Percentiles rank a stretch among this genome's conserved stretches.
Evolutionary conservation across 1,139 yeast species (phyloP).

Genomic region (Debaryomyces fabryi): DNA sequence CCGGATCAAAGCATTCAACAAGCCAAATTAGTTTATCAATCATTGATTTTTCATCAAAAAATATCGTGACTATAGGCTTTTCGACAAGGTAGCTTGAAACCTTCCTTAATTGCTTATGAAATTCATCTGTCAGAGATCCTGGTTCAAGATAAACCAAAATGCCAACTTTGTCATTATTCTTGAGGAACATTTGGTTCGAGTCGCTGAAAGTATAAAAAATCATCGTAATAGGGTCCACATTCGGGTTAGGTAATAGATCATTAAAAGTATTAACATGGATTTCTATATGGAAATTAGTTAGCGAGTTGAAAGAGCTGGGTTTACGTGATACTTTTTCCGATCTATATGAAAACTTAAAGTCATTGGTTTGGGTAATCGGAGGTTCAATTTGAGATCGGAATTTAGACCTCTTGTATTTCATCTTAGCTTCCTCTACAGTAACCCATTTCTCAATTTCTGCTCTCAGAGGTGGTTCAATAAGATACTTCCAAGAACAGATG

Average conservation of each 20-base stretch:
- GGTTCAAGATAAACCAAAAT: slow-evolving; percentile 15
- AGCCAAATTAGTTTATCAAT: slow-evolving; percentile 55
- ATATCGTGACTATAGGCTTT: slow-evolving; percentile 26
- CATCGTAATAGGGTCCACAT: slow-evolving; percentile 55
- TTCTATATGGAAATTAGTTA: slow-evolving; percentile 66
- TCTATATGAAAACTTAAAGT: slow-evolving; percentile 37
- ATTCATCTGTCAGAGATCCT: slow-evolving; percentile 9
- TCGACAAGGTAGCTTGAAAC: slow-evolving; percentile 1
- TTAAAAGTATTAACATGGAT: slow-evolving; percentile 60
- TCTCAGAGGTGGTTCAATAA: slow-evolving; percentile 34
- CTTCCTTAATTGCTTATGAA: slow-evolving; percentile 10
- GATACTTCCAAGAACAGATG: slow-evolving; percentile 31
- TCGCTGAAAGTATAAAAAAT: slow-evolving; percentile 67
- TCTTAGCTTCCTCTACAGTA: slow-evolving; percentile 17
- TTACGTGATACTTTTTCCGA: slow-evolving; percentile 37
- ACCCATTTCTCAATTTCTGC: slow-evolving; percentile 25
- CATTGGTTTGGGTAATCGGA: slow-evolving; percentile 41
- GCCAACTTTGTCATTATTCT: slow-evolving; percentile 20
- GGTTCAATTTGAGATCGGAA: slow-evolving; percentile 55
- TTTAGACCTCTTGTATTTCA: slow-evolving; percentile 16
- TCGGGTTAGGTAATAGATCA: slow-evolving; percentile 66
- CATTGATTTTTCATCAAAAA: slow-evolving; percentile 57
- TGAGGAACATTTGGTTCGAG: slow-evolving; percentile 33
- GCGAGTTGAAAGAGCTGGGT: slow-evolving; percentile 47
- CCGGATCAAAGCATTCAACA: slow-evolving; percentile 79